Conservation (phyloP, 495 filamentous ascomycete genomes). For the Podospora pseudocomata region DNA sequence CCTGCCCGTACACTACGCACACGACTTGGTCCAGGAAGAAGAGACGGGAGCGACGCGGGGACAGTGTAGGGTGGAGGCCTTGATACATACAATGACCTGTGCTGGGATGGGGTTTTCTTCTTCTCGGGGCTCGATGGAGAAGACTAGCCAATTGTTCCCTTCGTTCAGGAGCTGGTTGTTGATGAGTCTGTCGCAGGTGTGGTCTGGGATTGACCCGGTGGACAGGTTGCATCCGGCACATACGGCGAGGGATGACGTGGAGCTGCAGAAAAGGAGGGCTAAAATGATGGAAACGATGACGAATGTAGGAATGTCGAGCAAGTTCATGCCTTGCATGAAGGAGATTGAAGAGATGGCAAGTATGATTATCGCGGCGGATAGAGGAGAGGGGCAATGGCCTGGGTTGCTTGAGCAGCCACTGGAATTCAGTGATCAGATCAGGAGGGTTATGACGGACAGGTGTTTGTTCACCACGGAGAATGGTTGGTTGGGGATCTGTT, state of each 20-base stretch:
- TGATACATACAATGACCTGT: slow-evolving; percentile 15
- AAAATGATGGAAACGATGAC: background rate
- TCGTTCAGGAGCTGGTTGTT: slow-evolving; percentile 10
- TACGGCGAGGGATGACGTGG: background rate
- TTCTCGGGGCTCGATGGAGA: background rate
- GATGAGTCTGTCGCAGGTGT: slow-evolving; percentile 9
- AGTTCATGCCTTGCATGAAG: slow-evolving; percentile 7
- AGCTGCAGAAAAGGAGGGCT: background rate
- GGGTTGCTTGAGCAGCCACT: background rate
- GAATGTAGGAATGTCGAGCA: background rate
- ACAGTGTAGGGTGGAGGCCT: slow-evolving; percentile 12
- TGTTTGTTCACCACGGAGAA: slow-evolving; percentile 8
- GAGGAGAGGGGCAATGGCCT: slow-evolving; percentile 12
- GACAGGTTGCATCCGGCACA: slow-evolving; percentile 5
- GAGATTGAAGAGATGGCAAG: slow-evolving; percentile 4
- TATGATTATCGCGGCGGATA: slow-evolving; percentile 3
- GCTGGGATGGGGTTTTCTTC: background rate
- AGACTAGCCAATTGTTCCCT: background rate
- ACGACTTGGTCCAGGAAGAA: background rate
- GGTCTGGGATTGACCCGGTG: slow-evolving; percentile 2
- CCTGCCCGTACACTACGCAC: slow-evolving; percentile 1
- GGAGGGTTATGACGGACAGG: slow-evolving; percentile 11
- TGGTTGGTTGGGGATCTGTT: slow-evolving; percentile 12
- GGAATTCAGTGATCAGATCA: slow-evolving; percentile 15
- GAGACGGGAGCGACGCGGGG: background rate